Evolutionary conservation across 169 alveolate species (phyloP).

Genomic region (Cryptosporidium sp.): DNA sequence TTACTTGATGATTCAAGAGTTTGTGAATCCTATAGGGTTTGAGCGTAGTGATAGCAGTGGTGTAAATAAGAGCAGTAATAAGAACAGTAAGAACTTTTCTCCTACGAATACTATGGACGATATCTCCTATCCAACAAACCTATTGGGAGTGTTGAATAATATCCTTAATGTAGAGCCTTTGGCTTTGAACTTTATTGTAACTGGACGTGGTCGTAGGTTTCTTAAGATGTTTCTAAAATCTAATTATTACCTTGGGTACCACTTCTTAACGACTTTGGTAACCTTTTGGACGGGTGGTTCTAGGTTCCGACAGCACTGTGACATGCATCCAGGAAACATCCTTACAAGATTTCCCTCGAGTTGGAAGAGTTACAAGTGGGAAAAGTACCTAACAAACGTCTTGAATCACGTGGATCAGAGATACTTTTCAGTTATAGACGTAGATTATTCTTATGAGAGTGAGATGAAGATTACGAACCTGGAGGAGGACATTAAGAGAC

Average conservation of each 20-base stretch:
- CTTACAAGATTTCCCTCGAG: constrained; percentile 39
- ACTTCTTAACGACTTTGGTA: not conserved
- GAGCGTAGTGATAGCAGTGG: not conserved
- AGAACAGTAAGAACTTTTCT: not conserved
- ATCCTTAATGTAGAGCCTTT: constrained; percentile 15
- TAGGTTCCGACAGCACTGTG: constrained; percentile 58
- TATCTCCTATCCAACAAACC: constrained; percentile 18
- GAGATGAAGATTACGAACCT: constrained; percentile 39
- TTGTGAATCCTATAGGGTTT: constrained; percentile 23
- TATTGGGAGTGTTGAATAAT: not conserved
- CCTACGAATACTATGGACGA: constrained; percentile 16
- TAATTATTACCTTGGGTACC: constrained; percentile 13
- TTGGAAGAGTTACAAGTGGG: constrained; percentile 41
- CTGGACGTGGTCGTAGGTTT: constrained; percentile 24
- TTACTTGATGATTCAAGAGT: constrained; percentile 47
- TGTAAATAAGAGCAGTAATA: not conserved
- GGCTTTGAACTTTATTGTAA: constrained; percentile 15
- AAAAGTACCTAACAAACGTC: not conserved
- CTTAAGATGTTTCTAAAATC: constrained; percentile 15
- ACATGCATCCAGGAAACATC: constrained; percentile 30
- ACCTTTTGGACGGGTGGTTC: constrained; percentile 66
- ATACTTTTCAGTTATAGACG: constrained; percentile 28
- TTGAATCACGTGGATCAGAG: constrained; percentile 17
- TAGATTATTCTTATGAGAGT: constrained; percentile 57
- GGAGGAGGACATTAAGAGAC: constrained; percentile 12